Evolutionary conservation across 2,329 filamentous ascomycete species (phyloP), one percentile per base, ranked within the genome.

Genomic region (Orbilia quercus): DNA sequence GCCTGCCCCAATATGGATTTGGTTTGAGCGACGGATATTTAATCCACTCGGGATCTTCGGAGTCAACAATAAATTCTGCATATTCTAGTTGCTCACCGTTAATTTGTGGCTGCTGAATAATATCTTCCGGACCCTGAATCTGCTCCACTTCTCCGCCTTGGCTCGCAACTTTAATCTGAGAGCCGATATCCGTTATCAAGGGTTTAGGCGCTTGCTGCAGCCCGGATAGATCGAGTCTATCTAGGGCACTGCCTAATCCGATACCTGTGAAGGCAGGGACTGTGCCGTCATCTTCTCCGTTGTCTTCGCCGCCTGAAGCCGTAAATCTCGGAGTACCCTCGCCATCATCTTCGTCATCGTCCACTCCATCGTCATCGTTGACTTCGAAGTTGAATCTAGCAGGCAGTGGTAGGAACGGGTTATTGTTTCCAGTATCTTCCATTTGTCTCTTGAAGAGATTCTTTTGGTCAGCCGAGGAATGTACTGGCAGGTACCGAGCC

Each of bases 1-100:
- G 31, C 25, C n/a, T 12, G n/a, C 25, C 45, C 25, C 6, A 38
- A 28, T 50, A 11, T 12, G 57, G 44, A 16, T 50, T 58, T 7
- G 34, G 44, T 18, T 16, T 50, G n/a, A 60, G 22, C 36, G 12
- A 16, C 20, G 54, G 54, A 16, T 44, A 58, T 7, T 36, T 23
- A 23, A 11, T 6, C 42, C 42, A 60, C 12, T 48, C 42, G 25
- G 28, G 48, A 18, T 62, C 48, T n/a, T 36, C 16, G 7, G 36
- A n/a, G 18, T 62, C 64, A 38, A 50, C 23, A 22, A 18, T 50
- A 28, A 69, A 69, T 36, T 48, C 38, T 14, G 64, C 64, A 69
- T 69, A 69, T 63, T 63, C 45, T n/a, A 38, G 28, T 47, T 28
- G 28, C 63, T 67, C 47, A 67, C 63, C 63, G 36, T 57, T 25